Conservation (phyloP, 257 asterid species). For the Solanum corneliomulleri region DNA sequence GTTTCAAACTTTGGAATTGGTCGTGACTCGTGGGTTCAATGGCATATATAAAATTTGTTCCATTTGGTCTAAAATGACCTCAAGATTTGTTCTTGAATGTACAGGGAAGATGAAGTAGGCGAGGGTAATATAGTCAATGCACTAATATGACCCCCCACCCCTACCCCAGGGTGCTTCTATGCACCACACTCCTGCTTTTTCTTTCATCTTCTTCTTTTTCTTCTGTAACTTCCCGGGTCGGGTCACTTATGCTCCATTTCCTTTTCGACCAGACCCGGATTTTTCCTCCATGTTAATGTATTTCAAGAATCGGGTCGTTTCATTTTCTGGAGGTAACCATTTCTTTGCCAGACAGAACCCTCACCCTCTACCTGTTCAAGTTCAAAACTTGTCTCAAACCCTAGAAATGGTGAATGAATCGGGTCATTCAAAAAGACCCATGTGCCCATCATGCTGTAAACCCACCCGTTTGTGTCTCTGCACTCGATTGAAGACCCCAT, state of each 20-base stretch:
- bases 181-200: not conserved
- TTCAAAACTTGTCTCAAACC: not conserved
- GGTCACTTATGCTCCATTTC: not conserved
- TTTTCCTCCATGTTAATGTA: not conserved
- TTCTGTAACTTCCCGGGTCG: not conserved
- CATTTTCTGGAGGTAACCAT: not conserved
- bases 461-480: constrained; percentile 69
- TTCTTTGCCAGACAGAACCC: constrained; percentile 12
- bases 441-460: constrained; percentile 64
- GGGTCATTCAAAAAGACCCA: constrained; percentile 44
- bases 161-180: not conserved
- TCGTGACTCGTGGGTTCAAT: not conserved
- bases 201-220: not conserved
- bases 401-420: constrained; percentile 40
- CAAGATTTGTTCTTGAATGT: not conserved
- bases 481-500: constrained; percentile 38
- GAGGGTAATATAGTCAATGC: not conserved
- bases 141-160: not conserved
- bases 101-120: not conserved
- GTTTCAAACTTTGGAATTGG: not conserved
- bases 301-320: not conserved
- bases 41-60: not conserved
- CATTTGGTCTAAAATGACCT: not conserved
- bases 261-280: not conserved
- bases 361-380: not conserved